A percentile compares a stretch with the other conserved stretches of the same genome.
phyloP scores from a whole-genome alignment of 2,329 filamentous ascomycete genomes.

The Aspergillus hiratsukae region DNA sequence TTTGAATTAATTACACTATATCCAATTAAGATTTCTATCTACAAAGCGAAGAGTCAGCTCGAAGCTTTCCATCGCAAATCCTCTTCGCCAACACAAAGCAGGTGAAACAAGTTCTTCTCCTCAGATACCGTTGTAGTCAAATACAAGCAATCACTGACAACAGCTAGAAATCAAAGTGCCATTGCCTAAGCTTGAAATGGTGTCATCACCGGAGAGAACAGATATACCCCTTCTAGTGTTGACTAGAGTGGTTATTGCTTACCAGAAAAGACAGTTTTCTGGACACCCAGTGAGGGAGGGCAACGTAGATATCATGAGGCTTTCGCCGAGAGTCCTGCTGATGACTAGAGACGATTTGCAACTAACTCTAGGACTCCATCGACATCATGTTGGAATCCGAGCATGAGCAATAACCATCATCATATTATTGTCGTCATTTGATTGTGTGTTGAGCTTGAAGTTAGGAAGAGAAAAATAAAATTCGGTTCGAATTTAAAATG shows the following conservation, averaged over 20 bases:
- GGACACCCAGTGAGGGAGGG: conserved; percentile 8
- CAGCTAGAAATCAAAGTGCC: conserved; percentile 50
- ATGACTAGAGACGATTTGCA: conserved; percentile 10
- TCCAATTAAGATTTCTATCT: conserved; percentile 19
- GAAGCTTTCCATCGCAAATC: conserved; percentile 11
- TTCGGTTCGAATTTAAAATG: conserved; percentile 12
- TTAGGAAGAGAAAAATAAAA: conserved; percentile 14
- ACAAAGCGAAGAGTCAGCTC: conserved; percentile 21
- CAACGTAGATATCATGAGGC: conserved; percentile 3
- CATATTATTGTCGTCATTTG: conserved; percentile 10
- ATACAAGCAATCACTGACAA: conserved; percentile 50
- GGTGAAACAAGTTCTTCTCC: conserved; percentile 38
- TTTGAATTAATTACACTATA: conserved; percentile 19
- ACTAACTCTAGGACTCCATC: conserved; percentile 7
- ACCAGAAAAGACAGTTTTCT: conserved; percentile 19
- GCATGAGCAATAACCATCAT: conserved; percentile 11
- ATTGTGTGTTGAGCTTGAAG: conserved; percentile 5
- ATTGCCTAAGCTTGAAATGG: conserved; percentile 42
- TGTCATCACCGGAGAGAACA: conserved; percentile 44
- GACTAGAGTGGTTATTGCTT: conserved; percentile 15
- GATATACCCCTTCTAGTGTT: conserved; percentile 10
- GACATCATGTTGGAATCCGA: conserved; percentile 13
- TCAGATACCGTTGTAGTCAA: conserved; percentile 99
- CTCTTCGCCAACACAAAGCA: conserved; percentile 7
- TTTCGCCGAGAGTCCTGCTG: background rate